phyloP scores from a whole-genome alignment of 2,329 filamentous ascomycete genomes.

The Trichoderma brevicompactum region DNA sequence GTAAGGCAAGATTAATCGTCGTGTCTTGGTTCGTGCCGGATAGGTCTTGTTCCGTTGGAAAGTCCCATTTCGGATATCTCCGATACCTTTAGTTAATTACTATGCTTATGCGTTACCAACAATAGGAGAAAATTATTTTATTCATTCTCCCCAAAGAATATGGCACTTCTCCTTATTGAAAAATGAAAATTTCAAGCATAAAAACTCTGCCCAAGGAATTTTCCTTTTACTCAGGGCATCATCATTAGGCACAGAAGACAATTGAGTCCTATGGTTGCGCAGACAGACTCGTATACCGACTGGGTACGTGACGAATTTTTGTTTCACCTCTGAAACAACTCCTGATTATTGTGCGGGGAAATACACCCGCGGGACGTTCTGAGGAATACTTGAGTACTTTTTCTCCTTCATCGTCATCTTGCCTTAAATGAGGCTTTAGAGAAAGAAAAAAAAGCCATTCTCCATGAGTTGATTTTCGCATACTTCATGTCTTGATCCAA shows the following conservation, averaged over 20 bases:
- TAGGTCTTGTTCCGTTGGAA: background rate
- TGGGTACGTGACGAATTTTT: background rate
- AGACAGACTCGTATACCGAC: background rate
- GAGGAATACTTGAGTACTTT: background rate
- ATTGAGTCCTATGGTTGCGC: background rate
- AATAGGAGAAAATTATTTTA: background rate
- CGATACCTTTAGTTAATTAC: slow-evolving; percentile 12
- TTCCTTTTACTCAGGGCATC: background rate
- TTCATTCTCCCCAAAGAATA: no score
- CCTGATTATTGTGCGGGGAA: slow-evolving; percentile 17
- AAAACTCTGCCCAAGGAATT: no score
- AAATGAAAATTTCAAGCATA: background rate
- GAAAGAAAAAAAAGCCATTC: background rate
- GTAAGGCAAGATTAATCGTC: background rate
- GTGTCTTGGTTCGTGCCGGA: background rate
- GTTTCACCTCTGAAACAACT: slow-evolving; percentile 21
- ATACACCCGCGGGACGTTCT: background rate
- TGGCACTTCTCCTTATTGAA: background rate
- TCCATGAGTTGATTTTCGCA: background rate
- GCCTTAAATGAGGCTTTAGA: background rate
- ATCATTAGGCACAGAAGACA: background rate
- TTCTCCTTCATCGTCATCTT: background rate
- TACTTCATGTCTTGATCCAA: background rate
- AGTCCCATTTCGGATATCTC: slow-evolving; percentile 19
- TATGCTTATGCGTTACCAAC: background rate